These are phyloP conservation scores for Cardamine chenopodiifolia DNA, from an alignment of 345 rosid species.

Conservation along the genomic window DNA sequence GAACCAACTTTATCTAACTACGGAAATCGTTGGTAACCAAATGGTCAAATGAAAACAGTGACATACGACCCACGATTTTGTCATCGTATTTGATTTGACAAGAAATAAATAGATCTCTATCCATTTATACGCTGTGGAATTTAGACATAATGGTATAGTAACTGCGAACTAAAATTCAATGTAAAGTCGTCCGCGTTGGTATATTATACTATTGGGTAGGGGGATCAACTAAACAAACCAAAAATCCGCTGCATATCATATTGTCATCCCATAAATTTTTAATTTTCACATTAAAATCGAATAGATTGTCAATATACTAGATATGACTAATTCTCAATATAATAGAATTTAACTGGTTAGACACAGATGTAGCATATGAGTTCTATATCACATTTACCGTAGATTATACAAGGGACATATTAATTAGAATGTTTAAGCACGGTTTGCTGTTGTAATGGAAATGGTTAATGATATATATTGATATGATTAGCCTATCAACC, in stretches of 20 bases:
- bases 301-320: background rate
- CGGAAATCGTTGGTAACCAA: constrained; percentile 31
- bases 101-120: background rate
- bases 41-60: constrained; percentile 16
- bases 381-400: background rate
- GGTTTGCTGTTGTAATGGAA: too few species aligned
- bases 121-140: constrained; percentile 27
- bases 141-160: background rate
- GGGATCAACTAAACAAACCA: background rate
- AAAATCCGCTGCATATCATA: background rate
- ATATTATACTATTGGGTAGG: background rate
- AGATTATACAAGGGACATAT: background rate
- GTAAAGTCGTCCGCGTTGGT: background rate
- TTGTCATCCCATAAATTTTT: background rate
- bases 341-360: background rate
- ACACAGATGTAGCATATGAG: background rate
- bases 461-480: too few species aligned
- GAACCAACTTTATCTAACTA: constrained; percentile 18
- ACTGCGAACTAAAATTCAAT: background rate
- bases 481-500: too few species aligned
- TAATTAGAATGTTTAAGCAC: too few species aligned
- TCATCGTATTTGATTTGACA: constrained; percentile 20
- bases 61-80: constrained; percentile 16
- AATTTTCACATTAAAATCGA: background rate
- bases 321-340: background rate